Evolutionary conservation across 768 basidiomycete species (phyloP).

Genomic region (Pulveroboletus sp.): DNA sequence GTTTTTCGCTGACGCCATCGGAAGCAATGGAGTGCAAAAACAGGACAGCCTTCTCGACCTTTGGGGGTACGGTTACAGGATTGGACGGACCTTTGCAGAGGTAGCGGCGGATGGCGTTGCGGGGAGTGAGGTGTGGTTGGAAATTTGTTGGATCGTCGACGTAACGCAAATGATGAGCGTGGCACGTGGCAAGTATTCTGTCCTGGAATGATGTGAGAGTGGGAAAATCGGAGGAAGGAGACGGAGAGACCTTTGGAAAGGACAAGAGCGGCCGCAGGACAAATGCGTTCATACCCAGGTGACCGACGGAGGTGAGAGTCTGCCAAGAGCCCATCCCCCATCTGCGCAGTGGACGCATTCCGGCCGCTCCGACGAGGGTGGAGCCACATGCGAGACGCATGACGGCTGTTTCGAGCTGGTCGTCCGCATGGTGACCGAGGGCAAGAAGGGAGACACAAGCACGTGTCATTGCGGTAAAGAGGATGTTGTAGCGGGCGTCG

Average conservation of each 20-base stretch:
- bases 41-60: conserved; percentile 31
- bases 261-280: conserved; percentile 67
- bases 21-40: conserved; percentile 32
- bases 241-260: conserved; percentile 56
- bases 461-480: conserved; percentile 46
- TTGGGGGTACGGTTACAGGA: conserved; percentile 13
- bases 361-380: conserved; percentile 52
- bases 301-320: conserved; percentile 41
- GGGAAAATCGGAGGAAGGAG: neutral
- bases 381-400: conserved; percentile 64
- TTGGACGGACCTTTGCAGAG: conserved; percentile 21
- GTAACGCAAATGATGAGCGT: conserved; percentile 56
- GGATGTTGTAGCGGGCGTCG: conserved; percentile 48
- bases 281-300: conserved; percentile 62
- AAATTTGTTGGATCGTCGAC: conserved; percentile 69
- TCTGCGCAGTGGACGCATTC: conserved; percentile 63
- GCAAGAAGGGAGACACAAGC: conserved; percentile 44
- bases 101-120: conserved; percentile 66
- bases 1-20: conserved; percentile 30
- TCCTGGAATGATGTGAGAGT: conserved; percentile 42
- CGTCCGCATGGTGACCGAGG: conserved; percentile 76
- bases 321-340: conserved; percentile 70
- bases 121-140: conserved; percentile 64
- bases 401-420: conserved; percentile 78
- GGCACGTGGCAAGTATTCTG: conserved; percentile 76